Evolutionary conservation across 805 yeast species (phyloP).

Genomic region (Barnettozyma populi): DNA sequence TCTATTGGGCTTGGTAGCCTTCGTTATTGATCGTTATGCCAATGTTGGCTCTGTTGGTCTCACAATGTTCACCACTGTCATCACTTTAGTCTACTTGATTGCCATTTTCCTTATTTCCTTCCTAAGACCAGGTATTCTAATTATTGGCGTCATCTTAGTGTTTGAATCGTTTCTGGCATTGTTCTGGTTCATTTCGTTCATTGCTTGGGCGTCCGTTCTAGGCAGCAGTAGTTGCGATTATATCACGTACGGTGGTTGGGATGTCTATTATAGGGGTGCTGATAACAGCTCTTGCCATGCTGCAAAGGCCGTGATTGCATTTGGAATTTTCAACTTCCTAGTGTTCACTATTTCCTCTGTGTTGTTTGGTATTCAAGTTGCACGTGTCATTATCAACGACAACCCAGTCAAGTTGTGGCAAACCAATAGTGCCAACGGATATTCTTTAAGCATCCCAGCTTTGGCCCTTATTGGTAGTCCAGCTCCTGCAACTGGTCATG

Average conservation of each 20-base stretch:
- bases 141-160: slow-evolving; percentile 13
- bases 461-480: not conserved
- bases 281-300: slow-evolving; percentile 8
- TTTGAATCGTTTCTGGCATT: slow-evolving; percentile 13
- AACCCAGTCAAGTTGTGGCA: slow-evolving; percentile 3
- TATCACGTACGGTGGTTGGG: not conserved
- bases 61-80: slow-evolving; percentile 12
- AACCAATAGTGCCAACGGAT: not conserved
- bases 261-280: not conserved
- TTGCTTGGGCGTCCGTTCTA: slow-evolving; percentile 14
- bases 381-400: slow-evolving; percentile 2
- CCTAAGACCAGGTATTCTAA: slow-evolving; percentile 4
- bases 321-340: slow-evolving; percentile 16
- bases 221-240: slow-evolving; percentile 12
- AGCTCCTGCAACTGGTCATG: not conserved
- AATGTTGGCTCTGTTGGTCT: slow-evolving; percentile 10
- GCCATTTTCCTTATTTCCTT: slow-evolving; percentile 4
- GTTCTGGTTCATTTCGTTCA: slow-evolving; percentile 17
- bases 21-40: slow-evolving; percentile 8
- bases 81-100: slow-evolving; percentile 9
- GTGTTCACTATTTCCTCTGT: slow-evolving; percentile 11
- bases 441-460: not conserved
- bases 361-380: slow-evolving; percentile 9
- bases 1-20: slow-evolving; percentile 12
- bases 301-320: slow-evolving; percentile 19